Conservation (phyloP, 2,329 filamentous ascomycete species). For the Fusarium begoniae region DNA sequence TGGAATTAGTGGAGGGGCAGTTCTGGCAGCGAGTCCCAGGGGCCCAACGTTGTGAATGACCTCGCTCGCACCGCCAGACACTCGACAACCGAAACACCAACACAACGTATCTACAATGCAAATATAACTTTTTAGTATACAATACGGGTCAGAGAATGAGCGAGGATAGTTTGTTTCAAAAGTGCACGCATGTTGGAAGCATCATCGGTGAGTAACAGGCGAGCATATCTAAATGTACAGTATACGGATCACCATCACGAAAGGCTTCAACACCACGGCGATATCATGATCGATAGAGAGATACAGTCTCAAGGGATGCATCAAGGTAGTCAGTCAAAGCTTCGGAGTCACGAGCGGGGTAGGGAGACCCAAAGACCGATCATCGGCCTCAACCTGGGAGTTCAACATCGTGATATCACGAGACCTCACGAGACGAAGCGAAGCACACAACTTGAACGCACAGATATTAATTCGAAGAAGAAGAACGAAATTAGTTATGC, state of each 20-base stretch:
- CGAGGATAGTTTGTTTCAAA: not conserved
- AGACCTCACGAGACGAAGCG: not conserved
- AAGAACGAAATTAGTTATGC: slow-evolving; percentile 5
- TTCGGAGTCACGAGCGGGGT: not conserved
- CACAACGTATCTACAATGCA: not conserved
- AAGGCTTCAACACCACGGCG: slow-evolving; percentile 13
- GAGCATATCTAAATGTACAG: not conserved
- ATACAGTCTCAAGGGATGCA: rapidly evolving
- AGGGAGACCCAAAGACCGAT: not conserved
- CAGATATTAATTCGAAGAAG: slow-evolving; percentile 10
- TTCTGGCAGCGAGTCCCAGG: not conserved
- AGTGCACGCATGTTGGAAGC: not conserved
- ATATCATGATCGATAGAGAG: not conserved
- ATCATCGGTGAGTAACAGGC: not conserved
- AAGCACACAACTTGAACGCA: not conserved
- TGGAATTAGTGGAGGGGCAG: slow-evolving; percentile 6
- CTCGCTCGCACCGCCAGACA: not conserved
- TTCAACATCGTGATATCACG: not conserved
- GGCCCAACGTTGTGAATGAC: slow-evolving; percentile 14
- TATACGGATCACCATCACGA: not conserved
- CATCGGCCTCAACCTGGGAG: not conserved
- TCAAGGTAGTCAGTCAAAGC: not conserved
- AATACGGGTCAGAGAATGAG: rapidly evolving
- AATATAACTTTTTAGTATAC: rapidly evolving
- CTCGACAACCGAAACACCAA: not conserved